phyloP scores from a whole-genome alignment of 1,284 basidiomycete species.

The Leccinum pallidistipes region DNA sequence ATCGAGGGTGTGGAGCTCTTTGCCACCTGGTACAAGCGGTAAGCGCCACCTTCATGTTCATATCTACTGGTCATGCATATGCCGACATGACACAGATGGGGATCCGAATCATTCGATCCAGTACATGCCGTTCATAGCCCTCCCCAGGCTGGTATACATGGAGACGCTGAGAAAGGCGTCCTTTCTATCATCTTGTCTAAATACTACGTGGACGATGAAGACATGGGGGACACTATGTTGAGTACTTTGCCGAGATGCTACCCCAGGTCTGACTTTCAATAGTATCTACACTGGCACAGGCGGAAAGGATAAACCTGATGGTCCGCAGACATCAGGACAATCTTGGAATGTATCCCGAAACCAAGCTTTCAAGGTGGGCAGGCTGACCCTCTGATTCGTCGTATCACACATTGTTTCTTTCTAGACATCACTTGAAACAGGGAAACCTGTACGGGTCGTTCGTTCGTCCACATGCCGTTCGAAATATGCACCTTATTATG shows the following conservation, averaged over 20 bases:
- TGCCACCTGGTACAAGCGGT: neutral
- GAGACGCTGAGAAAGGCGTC: neutral
- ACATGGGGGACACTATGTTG: neutral
- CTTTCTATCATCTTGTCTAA: neutral
- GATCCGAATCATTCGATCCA: too few relatives aligned
- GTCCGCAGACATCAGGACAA: conserved; percentile 29
- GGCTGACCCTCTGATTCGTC: neutral
- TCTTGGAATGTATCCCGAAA: conserved; percentile 21
- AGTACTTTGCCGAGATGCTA: neutral
- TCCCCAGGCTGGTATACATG: neutral
- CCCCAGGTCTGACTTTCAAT: conserved; percentile 4
- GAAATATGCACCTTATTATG: neutral
- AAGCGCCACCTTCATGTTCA: neutral
- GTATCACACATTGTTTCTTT: neutral
- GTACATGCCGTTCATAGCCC: neutral
- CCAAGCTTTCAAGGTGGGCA: conserved; percentile 20
- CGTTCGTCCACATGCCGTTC: neutral
- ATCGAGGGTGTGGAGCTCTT: neutral
- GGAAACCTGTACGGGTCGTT: conserved; percentile 14
- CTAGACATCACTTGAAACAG: conserved; percentile 23
- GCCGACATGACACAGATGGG: neutral
- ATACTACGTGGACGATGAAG: neutral
- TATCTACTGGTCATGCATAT: neutral
- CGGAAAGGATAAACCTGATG: conserved; percentile 14
- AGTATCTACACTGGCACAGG: conserved; percentile 33